Evolutionary conservation across 208 protist genomes (phyloP), one percentile per base, ranked within the genome.

Genomic region (Trypanosoma brucei): DNA sequence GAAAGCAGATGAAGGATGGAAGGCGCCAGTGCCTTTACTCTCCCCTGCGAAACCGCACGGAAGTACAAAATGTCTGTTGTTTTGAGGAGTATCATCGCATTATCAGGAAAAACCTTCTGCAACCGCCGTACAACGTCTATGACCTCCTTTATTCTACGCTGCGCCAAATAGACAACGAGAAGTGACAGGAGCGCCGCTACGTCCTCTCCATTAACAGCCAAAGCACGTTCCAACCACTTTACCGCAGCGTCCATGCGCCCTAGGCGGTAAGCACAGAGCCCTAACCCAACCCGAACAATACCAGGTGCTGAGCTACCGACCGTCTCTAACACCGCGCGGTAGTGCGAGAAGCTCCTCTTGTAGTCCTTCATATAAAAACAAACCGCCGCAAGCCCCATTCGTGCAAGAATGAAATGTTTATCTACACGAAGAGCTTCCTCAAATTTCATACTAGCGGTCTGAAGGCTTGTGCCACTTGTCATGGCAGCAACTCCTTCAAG

Each of bases 21-120:
- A 0, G 13, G 44, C 48, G 75, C 54, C 7, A 65, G 70, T 36
- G 60, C 59, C 51, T 78, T 77, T 44, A 89, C 50, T 6, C 73
- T 74, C 2, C 74, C 62, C 37, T 71, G 67, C 48, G 61, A 59
- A 36, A 84, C 51, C 14, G 80, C 80, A 31, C 74, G 68, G 62
- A 93, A 95, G 75, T 93, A 95, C 62, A 84, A 73, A n/a, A 95
- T 62, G 64, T 95, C 89, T 36, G 72, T 70, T 30, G 88, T 78
- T 61, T 86, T 83, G 34, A 92, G 76, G 11, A 91, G 67, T 44
- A 95, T 81, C 42, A 86, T 68, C 39, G 82, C 70, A 76, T 91
- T 95, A 39, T 81, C 70, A 5, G 89, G 84, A 34, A 91, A 70
- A 4, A 81, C 45, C 9, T 51, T 40, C 51, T 75, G 82, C 46